Evolutionary conservation across 1,284 basidiomycete species (phyloP).

Genomic region (Boletus chippewaensis): DNA sequence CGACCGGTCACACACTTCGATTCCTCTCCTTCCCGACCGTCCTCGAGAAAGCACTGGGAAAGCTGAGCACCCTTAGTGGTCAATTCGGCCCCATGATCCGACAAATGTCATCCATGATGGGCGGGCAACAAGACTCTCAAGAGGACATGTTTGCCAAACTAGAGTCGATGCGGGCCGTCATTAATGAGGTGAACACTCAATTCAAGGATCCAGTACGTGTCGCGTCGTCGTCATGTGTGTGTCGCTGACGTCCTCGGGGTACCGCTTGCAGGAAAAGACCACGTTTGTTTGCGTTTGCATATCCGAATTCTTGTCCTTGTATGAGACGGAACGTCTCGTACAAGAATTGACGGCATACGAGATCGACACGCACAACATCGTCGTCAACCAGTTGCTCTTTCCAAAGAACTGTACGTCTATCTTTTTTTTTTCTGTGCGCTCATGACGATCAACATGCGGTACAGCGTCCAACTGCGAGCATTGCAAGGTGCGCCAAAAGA

Average conservation of each 20-base stretch:
- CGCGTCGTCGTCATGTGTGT: not conserved
- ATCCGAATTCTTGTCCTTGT: constrained; percentile 95
- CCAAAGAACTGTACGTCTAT: constrained; percentile 72
- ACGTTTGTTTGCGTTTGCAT: constrained; percentile 99
- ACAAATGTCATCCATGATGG: constrained; percentile 94
- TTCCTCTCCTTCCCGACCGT: constrained; percentile 98
- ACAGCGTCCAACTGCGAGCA: constrained; percentile 90
- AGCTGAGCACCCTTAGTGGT: constrained; percentile 86
- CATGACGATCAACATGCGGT: not conserved
- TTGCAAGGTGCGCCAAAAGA: constrained; percentile 88
- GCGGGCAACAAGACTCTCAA: constrained; percentile 77
- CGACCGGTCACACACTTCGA: constrained; percentile 95
- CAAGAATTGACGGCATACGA: constrained; percentile 95
- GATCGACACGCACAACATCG: constrained; percentile 98
- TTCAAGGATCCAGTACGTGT: constrained; percentile 91
- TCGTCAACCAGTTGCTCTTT: constrained; percentile 96
- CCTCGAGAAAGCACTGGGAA: constrained; percentile 94
- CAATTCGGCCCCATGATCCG: constrained; percentile 97
- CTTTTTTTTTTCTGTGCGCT: not conserved
- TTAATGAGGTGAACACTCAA: constrained; percentile 98
- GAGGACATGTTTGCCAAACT: constrained; percentile 99
- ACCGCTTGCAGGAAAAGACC: constrained; percentile 73
- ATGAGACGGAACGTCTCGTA: constrained; percentile 96
- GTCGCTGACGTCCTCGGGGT: not conserved
- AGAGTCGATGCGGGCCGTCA: constrained; percentile 93